Conservation (phyloP, 768 basidiomycete genomes). For the Pleurotus citrinopileatus region DNA sequence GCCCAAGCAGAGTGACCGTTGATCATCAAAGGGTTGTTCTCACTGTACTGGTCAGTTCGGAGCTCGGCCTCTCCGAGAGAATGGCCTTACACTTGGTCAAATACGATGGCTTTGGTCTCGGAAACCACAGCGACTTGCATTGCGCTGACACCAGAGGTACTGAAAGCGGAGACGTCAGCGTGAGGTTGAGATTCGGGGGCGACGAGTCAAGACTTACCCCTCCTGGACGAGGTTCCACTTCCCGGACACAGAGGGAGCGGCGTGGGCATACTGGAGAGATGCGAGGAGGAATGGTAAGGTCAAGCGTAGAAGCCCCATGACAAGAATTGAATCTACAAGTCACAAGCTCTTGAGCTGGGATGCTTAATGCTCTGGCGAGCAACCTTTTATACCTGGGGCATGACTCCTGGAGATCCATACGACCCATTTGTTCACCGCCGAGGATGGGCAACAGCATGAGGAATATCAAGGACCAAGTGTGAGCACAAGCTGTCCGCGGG, state of each 20-base stretch:
- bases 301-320: not conserved
- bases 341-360: not conserved
- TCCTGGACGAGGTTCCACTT: slow-evolving; percentile 14
- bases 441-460: not conserved
- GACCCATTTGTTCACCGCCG: not conserved
- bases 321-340: not conserved
- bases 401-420: not conserved
- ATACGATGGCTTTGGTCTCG: slow-evolving; percentile 20
- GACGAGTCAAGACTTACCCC: slow-evolving; percentile 7
- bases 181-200: not conserved
- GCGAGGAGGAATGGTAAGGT: not conserved
- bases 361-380: not conserved
- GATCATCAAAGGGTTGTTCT: slow-evolving; percentile 37
- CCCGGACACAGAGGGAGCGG: not conserved
- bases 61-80: not conserved
- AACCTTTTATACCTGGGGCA: not conserved
- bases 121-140: slow-evolving; percentile 21
- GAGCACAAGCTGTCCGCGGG: not conserved
- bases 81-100: slow-evolving; percentile 19
- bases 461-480: not conserved
- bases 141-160: slow-evolving; percentile 20
- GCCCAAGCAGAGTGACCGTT: slow-evolving; percentile 45
- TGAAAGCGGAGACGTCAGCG: not conserved
- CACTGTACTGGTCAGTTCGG: not conserved
- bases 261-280: not conserved